phyloP scores from a whole-genome alignment of 148 eudicot genomes.

The Spergularia marina region DNA sequence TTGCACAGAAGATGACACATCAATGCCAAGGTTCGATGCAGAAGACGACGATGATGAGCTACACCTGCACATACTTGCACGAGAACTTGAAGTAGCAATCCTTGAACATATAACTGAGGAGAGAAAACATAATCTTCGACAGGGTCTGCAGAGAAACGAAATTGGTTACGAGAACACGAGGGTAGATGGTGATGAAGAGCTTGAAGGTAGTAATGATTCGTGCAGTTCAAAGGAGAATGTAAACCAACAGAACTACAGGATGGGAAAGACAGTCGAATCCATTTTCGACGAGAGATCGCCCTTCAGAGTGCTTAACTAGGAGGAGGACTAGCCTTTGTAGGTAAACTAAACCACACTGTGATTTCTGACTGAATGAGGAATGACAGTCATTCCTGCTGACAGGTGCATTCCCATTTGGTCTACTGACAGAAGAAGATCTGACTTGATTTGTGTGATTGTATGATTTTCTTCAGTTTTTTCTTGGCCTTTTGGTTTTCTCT shows the following conservation, averaged over 20 bases:
- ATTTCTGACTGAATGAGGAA: constrained; percentile 20
- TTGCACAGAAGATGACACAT: too few species aligned
- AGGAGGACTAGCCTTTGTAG: not conserved
- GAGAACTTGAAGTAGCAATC: constrained; percentile 34
- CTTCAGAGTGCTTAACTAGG: constrained; percentile 60
- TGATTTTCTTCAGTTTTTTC: constrained; percentile 12
- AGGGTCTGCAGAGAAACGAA: constrained; percentile 30
- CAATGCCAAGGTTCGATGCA: constrained; percentile 8
- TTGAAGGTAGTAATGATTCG: constrained; percentile 6
- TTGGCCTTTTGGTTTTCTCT: not conserved
- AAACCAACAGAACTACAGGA: constrained; percentile 23
- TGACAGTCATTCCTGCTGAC: constrained; percentile 16
- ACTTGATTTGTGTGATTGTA: constrained; percentile 15
- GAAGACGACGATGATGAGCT: constrained; percentile 23
- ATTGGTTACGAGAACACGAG: constrained; percentile 18
- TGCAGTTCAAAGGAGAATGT: constrained; percentile 52
- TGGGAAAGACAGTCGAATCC: constrained; percentile 39
- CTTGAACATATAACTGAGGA: constrained; percentile 26
- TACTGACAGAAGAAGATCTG: constrained; percentile 9
- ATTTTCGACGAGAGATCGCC: constrained; percentile 59
- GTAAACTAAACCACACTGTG: not conserved
- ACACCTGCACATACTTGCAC: constrained; percentile 25
- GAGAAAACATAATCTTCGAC: constrained; percentile 16
- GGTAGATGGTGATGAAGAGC: constrained; percentile 11
- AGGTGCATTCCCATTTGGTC: constrained; percentile 1